Percentiles rank a stretch among this genome's conserved stretches.
Evolutionary conservation across 305 asterid genomes (phyloP).

Genomic region (Fraxinus floribunda): DNA sequence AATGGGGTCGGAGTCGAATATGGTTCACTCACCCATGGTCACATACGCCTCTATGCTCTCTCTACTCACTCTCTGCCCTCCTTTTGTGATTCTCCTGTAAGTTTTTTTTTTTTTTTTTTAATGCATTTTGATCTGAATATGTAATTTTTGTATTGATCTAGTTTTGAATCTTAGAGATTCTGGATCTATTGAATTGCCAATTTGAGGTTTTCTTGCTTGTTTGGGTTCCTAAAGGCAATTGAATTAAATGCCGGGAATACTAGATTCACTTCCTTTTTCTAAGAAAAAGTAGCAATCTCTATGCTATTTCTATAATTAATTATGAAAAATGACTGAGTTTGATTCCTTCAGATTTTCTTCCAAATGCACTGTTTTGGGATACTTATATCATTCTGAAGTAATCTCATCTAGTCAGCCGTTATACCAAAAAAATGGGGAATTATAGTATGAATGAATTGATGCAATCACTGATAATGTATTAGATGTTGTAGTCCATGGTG

Average conservation of each 20-base stretch:
- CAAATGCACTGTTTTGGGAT: neutral
- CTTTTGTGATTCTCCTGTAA: slow-evolving; percentile 88
- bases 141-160: neutral
- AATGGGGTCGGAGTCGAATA: slow-evolving; percentile 53
- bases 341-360: neutral
- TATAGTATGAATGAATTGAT: neutral
- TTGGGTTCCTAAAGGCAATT: neutral
- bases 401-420: neutral
- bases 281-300: neutral
- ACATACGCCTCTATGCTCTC: slow-evolving; percentile 80
- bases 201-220: neutral
- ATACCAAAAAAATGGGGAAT: neutral
- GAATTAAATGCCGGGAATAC: neutral
- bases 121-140: no score
- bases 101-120: no score
- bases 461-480: neutral
- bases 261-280: neutral
- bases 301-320: neutral
- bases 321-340: neutral
- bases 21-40: slow-evolving; percentile 71
- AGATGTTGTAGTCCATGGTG: neutral
- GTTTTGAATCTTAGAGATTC: neutral
- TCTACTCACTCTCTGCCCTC: slow-evolving; percentile 80
- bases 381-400: neutral
- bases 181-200: neutral